Conservation (phyloP, 2,329 filamentous ascomycete species). For the Hirsutella minnesotensis region DNA sequence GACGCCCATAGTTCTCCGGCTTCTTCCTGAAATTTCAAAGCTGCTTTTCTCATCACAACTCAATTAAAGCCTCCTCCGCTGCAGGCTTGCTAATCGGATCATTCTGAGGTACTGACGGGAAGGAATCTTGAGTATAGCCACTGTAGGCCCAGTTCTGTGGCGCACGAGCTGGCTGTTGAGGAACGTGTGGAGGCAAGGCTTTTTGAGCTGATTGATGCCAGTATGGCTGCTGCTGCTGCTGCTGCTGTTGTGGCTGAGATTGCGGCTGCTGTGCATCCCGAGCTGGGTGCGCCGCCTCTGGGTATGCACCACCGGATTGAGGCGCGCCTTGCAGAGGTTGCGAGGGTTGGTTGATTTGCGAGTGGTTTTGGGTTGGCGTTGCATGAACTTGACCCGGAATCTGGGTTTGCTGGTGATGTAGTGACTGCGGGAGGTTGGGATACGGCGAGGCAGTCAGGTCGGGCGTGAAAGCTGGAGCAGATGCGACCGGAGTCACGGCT, state of each 20-base stretch:
- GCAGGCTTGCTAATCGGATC: constrained; percentile 32
- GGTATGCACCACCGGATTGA: constrained; percentile 5
- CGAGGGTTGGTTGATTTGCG: constrained; percentile 13
- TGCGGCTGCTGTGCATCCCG: constrained; percentile 4
- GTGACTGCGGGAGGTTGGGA: constrained; percentile 35
- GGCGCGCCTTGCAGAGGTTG: constrained; percentile 19
- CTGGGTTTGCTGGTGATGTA: constrained; percentile 32
- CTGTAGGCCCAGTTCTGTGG: constrained; percentile 32
- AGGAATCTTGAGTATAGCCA: constrained; percentile 46
- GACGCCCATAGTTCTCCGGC: no score
- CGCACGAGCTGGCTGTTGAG: constrained; percentile 18
- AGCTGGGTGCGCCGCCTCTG: not conserved
- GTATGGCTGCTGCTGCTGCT: constrained; percentile 20
- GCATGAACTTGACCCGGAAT: constrained; percentile 21
- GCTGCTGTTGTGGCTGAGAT: constrained; percentile 17
- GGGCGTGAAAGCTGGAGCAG: constrained; percentile 24
- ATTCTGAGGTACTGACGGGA: constrained; percentile 47
- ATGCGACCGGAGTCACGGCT: constrained; percentile 19
- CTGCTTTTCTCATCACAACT: constrained; percentile 38
- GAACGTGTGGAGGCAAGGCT: constrained; percentile 11
- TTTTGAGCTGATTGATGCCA: constrained; percentile 23
- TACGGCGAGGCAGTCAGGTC: constrained; percentile 39
- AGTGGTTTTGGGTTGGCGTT: constrained; percentile 17
- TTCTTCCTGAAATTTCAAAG: not conserved
- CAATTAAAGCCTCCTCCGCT: constrained; percentile 70